Conservation (phyloP, 192 early-diverging fungal species). For the Pilobolus umbonatus region DNA sequence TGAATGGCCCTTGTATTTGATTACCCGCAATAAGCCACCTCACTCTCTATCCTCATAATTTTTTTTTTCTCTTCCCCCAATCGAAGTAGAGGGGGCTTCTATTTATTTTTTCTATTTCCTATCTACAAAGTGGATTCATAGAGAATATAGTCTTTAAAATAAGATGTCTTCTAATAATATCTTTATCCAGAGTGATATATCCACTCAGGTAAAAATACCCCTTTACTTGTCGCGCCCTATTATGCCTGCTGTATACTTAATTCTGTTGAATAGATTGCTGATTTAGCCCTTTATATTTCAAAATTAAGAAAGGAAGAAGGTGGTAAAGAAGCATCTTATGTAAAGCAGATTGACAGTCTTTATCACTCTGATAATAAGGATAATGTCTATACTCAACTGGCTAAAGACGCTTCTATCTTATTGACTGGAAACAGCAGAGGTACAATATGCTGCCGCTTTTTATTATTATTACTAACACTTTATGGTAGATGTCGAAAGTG, state of each 20-base stretch:
- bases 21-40: too few relatives aligned
- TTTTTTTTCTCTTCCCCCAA: too few relatives aligned
- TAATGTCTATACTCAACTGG: slow-evolving; percentile 52
- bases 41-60: too few relatives aligned
- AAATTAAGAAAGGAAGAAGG: slow-evolving; percentile 48
- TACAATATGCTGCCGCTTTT: slow-evolving; percentile 19
- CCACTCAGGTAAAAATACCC: background rate
- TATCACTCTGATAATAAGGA: slow-evolving; percentile 55
- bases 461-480: background rate
- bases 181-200: slow-evolving; percentile 8
- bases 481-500: slow-evolving; percentile 54
- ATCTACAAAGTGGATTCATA: too few relatives aligned
- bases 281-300: slow-evolving; percentile 68
- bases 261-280: slow-evolving; percentile 46
- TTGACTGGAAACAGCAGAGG: slow-evolving; percentile 56
- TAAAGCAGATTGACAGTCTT: slow-evolving; percentile 47
- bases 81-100: too few relatives aligned
- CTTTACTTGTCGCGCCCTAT: background rate
- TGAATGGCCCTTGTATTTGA: too few relatives aligned
- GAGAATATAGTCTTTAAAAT: too few relatives aligned
- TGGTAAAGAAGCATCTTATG: slow-evolving; percentile 39
- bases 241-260: background rate
- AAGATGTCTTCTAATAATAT: slow-evolving; percentile 14
- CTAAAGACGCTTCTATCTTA: slow-evolving; percentile 49
- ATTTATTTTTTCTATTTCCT: too few relatives aligned